A percentile compares a stretch with the other conserved stretches of the same genome.
phyloP scores from a whole-genome alignment of 106 monocot genomes.

The Acorus gramineus region DNA sequence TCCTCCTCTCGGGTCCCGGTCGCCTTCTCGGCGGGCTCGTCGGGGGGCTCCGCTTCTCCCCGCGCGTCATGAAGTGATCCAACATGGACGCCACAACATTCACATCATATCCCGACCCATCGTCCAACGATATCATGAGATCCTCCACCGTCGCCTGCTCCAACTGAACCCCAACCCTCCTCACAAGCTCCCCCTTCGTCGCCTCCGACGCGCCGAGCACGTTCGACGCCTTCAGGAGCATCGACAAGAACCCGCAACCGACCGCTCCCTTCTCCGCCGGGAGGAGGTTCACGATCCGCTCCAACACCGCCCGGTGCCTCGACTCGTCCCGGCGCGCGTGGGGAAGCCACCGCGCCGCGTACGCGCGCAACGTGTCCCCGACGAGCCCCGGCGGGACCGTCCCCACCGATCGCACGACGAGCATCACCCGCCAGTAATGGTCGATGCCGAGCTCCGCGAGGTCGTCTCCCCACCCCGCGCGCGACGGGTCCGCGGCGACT shows the following conservation, averaged over 20 bases:
- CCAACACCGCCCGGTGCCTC: slow-evolving; percentile 44
- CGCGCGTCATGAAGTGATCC: slow-evolving; percentile 66
- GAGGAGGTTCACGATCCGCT: slow-evolving; percentile 49
- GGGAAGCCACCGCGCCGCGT: slow-evolving; percentile 45
- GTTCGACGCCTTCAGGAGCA: slow-evolving; percentile 53
- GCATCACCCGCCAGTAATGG: slow-evolving; percentile 64
- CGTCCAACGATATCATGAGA: slow-evolving; percentile 31
- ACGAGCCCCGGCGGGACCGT: slow-evolving; percentile 26
- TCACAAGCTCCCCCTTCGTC: slow-evolving; percentile 42
- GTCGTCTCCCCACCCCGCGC: slow-evolving; percentile 61
- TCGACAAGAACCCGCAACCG: slow-evolving; percentile 50
- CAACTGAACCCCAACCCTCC: slow-evolving; percentile 44
- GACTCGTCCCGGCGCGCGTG: not conserved
- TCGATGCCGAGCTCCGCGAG: slow-evolving; percentile 49
- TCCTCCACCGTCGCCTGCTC: slow-evolving; percentile 54
- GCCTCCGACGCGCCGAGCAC: slow-evolving; percentile 26
- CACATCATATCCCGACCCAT: slow-evolving; percentile 43
- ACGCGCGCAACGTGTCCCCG: slow-evolving; percentile 49
- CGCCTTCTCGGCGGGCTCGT: slow-evolving; percentile 38
- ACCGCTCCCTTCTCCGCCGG: slow-evolving; percentile 53
- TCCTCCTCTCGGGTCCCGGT: slow-evolving; percentile 11
- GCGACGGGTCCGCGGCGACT: slow-evolving; percentile 18
- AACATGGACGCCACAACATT: slow-evolving; percentile 56
- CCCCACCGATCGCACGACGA: slow-evolving; percentile 49
- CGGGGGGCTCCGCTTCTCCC: slow-evolving; percentile 27